These are phyloP conservation scores for Trametes pubescens DNA, from an alignment of 1,284 basidiomycete genomes.

Conservation along the genomic window DNA sequence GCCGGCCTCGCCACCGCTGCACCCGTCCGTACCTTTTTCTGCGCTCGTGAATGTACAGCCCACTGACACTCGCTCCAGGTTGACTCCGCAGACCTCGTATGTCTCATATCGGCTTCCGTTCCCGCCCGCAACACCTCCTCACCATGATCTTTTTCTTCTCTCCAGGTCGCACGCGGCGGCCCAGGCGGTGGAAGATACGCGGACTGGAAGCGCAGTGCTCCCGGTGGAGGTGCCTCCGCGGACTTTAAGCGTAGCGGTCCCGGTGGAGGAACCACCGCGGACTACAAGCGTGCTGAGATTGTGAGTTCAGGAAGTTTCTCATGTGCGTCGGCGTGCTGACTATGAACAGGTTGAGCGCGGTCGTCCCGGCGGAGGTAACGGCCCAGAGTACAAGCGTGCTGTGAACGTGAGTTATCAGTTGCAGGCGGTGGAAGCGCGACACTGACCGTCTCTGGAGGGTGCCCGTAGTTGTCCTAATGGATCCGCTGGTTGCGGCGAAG, in stretches of 20 bases:
- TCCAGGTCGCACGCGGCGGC: not conserved
- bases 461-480: conserved; percentile 28
- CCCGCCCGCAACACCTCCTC: not conserved
- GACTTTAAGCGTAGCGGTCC: conserved; percentile 11
- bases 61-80: conserved; percentile 14
- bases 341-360: not conserved
- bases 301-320: not conserved
- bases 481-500: conserved; percentile 17
- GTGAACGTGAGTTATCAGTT: not conserved
- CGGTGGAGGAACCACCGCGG: not conserved
- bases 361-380: not conserved
- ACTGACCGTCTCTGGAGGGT: conserved; percentile 3
- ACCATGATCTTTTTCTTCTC: not conserved
- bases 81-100: conserved; percentile 25
- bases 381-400: conserved; percentile 6
- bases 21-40: conserved; percentile 34
- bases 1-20: conserved; percentile 36
- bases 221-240: not conserved
- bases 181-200: not conserved
- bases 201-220: too few species aligned
- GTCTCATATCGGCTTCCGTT: not conserved
- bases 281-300: conserved; percentile 10
- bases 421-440: not conserved
- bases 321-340: not conserved
- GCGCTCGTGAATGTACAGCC: not conserved